Evolutionary conservation across 768 basidiomycete genomes (phyloP).

Genomic region (Gymnopilus dilepis): DNA sequence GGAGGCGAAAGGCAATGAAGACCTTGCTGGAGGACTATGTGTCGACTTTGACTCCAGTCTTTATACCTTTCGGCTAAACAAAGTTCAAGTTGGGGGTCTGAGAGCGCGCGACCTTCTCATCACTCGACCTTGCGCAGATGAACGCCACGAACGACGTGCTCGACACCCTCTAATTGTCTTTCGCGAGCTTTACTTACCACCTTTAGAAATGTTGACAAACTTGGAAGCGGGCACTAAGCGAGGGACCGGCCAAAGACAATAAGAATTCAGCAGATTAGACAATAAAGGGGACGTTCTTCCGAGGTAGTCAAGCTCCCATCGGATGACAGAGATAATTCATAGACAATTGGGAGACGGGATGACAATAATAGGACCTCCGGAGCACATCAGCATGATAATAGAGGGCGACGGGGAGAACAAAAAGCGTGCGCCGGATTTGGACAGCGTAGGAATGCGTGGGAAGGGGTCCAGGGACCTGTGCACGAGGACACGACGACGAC

Average conservation of each 20-base stretch:
- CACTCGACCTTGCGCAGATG: not conserved
- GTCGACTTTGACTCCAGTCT: not conserved
- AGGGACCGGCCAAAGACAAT: constrained; percentile 15
- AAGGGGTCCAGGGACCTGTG: not conserved
- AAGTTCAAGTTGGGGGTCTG: too few relatives aligned
- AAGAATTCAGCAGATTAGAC: constrained; percentile 14
- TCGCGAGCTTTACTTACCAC: constrained; percentile 6
- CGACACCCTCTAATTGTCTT: constrained; percentile 24
- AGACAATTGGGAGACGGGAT: too few relatives aligned
- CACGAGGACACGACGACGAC: constrained; percentile 2
- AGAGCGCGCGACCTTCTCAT: not conserved
- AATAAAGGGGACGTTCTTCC: constrained; percentile 12
- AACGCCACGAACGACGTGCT: not conserved
- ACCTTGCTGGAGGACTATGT: not conserved
- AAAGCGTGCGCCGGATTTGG: constrained; percentile 27
- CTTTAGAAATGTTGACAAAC: not conserved
- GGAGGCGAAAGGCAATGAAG: constrained; percentile 9
- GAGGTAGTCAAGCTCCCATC: constrained; percentile 6
- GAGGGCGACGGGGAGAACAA: constrained; percentile 23
- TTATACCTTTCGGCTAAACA: constrained; percentile 10
- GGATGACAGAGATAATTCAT: not conserved
- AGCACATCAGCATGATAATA: constrained; percentile 4
- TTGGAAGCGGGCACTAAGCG: not conserved
- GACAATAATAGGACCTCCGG: constrained; percentile 26
- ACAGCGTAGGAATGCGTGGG: constrained; percentile 13